Conservation (phyloP, 148 eudicot species). For the Vaccinium corymbosum region DNA sequence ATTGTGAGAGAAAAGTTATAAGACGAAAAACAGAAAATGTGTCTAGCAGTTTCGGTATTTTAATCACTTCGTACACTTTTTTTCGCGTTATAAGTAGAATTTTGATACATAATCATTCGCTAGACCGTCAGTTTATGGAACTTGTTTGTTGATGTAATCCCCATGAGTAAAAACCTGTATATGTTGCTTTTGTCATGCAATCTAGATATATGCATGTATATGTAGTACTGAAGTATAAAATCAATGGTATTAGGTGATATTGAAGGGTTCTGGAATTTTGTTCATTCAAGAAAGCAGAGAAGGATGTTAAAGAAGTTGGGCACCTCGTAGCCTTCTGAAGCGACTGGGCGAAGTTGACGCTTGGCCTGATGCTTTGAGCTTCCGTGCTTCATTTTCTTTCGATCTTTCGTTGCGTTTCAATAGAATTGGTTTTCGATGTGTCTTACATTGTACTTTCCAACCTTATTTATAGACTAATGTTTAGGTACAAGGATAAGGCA, state of each 20-base stretch:
- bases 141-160: not conserved
- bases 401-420: not conserved
- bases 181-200: not conserved
- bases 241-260: not conserved
- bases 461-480: not conserved
- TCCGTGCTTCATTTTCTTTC: not conserved
- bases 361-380: slow-evolving; percentile 5
- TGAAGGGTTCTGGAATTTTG: not conserved
- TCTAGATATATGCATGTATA: not conserved
- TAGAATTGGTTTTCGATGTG: not conserved
- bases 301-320: not conserved
- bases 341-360: not conserved
- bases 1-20: not conserved
- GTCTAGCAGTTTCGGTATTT: not conserved
- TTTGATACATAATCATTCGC: not conserved
- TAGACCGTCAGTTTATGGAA: not conserved
- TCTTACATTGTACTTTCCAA: not conserved
- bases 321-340: slow-evolving; percentile 5
- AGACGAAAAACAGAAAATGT: not conserved
- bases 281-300: not conserved
- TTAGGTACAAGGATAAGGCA: not conserved
- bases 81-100: not conserved
- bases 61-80: not conserved
- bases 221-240: not conserved
- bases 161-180: not conserved